A percentile compares a stretch with the other conserved stretches of the same genome.
These are phyloP conservation scores for Gryganskiella cystojenkinii DNA, from an alignment of 192 early-diverging fungal genomes.

Conservation along the genomic window DNA sequence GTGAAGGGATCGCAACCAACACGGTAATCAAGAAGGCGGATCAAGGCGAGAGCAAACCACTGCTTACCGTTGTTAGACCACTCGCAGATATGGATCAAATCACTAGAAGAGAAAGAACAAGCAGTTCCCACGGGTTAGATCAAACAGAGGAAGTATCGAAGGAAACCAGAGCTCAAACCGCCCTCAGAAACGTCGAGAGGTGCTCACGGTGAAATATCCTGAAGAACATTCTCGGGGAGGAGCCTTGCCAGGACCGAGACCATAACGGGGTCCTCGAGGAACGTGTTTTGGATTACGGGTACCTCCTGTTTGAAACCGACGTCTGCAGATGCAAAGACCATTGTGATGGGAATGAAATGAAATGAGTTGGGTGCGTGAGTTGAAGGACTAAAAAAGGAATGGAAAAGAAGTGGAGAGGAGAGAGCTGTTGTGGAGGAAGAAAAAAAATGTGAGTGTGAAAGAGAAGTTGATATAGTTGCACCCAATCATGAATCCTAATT, in stretches of 20 bases:
- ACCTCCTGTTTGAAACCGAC: slow-evolving; percentile 51
- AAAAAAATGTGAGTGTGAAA: not conserved
- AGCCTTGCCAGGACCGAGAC: slow-evolving; percentile 58
- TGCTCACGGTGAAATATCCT: slow-evolving; percentile 59
- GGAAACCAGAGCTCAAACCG: not conserved
- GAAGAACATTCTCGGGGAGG: slow-evolving; percentile 58
- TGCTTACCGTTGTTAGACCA: slow-evolving; percentile 35
- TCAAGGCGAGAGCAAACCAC: not conserved
- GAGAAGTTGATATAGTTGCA: too few relatives aligned
- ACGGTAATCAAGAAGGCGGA: not conserved
- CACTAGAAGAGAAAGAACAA: slow-evolving; percentile 15
- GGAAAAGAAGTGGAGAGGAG: not conserved
- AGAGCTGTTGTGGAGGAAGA: not conserved
- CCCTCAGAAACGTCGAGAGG: not conserved
- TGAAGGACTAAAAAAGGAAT: not conserved
- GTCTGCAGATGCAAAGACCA: slow-evolving; percentile 47
- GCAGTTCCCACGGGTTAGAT: not conserved
- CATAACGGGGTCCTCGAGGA: slow-evolving; percentile 57
- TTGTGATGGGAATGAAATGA: not conserved
- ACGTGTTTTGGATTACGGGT: slow-evolving; percentile 36
- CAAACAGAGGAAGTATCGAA: not conserved
- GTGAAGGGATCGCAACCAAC: not conserved
- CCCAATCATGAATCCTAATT: too few relatives aligned
- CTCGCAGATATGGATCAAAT: slow-evolving; percentile 38
- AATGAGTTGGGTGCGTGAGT: not conserved